Evolutionary conservation across 192 early-diverging fungal species (phyloP).

Genomic region (Backusella tarrabulga): DNA sequence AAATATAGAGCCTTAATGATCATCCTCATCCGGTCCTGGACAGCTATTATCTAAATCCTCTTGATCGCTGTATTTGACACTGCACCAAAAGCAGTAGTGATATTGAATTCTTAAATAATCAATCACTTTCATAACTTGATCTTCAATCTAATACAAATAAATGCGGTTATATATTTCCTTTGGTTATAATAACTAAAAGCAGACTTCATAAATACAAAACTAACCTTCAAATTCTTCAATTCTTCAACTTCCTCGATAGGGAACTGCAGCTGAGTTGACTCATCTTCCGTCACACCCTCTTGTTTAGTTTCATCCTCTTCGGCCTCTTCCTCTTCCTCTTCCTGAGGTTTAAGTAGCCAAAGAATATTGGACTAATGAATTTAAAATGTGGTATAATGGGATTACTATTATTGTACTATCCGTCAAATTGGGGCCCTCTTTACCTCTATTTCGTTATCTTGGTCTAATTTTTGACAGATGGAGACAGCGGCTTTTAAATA

Average conservation of each 20-base stretch:
- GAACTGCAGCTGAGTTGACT: not conserved
- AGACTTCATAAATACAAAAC: not conserved
- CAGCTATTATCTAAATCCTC: constrained; percentile 58
- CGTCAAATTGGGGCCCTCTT: not conserved
- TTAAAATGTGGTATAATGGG: not conserved
- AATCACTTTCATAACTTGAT: constrained; percentile 48
- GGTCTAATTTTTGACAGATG: constrained; percentile 43
- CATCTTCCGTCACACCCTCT: not conserved
- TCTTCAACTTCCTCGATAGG: constrained; percentile 10
- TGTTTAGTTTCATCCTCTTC: not conserved
- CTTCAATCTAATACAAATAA: constrained; percentile 30
- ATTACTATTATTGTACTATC: not conserved
- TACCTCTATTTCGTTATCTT: constrained; percentile 15
- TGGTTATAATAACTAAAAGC: too few relatives aligned
- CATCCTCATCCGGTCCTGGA: constrained; percentile 58
- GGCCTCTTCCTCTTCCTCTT: constrained; percentile 33
- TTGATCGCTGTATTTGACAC: constrained; percentile 45
- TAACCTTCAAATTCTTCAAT: constrained; percentile 9
- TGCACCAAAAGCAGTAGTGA: constrained; percentile 72
- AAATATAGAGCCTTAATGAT: constrained; percentile 40
- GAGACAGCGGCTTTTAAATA: constrained; percentile 36
- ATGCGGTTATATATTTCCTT: not conserved
- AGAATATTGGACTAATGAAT: constrained; percentile 16
- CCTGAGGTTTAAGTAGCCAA: not conserved
- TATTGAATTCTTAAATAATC: constrained; percentile 52